phyloP scores from a whole-genome alignment of 805 yeast species.

The Candida andamanensis region DNA sequence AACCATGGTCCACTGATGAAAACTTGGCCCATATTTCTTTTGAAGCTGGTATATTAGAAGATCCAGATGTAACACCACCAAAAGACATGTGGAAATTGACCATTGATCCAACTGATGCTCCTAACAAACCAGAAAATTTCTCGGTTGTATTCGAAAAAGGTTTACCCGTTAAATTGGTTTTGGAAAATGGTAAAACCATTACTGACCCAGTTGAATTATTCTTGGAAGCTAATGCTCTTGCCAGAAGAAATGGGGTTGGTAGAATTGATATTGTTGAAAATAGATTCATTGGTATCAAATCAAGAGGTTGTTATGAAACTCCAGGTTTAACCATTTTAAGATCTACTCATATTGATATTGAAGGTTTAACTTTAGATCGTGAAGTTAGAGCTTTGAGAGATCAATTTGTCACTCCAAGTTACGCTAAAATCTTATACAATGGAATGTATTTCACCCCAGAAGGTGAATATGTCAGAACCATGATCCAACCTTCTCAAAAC shows the following conservation, averaged over 20 bases:
- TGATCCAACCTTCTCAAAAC: conserved; percentile 91
- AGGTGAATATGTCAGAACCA: conserved; percentile 89
- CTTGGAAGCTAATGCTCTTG: conserved; percentile 87
- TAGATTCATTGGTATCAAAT: conserved; percentile 97
- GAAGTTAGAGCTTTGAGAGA: conserved; percentile 98
- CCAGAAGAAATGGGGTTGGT: conserved; percentile 99
- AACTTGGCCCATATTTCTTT: conserved; percentile 98
- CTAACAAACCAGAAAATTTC: conserved; percentile 87
- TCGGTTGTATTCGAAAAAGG: conserved; percentile 80
- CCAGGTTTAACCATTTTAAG: conserved; percentile 96
- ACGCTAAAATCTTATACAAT: conserved; percentile 87
- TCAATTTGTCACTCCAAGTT: conserved; percentile 87
- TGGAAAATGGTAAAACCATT: conserved; percentile 54
- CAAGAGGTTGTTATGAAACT: conserved; percentile 99
- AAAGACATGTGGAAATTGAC: conserved; percentile 99
- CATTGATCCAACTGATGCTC: conserved; percentile 93
- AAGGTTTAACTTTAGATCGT: conserved; percentile 94
- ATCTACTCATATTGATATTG: conserved; percentile 90
- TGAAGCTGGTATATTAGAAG: conserved; percentile 99
- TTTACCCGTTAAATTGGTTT: conserved; percentile 74
- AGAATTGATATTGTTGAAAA: conserved; percentile 98
- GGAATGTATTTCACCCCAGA: conserved; percentile 99
- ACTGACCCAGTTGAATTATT: conserved; percentile 91
- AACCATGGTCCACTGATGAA: conserved; percentile 99
- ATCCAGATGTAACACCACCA: conserved; percentile 98